These are phyloP conservation scores for Epichloe typhina DNA, from an alignment of 2,329 filamentous ascomycete genomes.

Conservation along the genomic window DNA sequence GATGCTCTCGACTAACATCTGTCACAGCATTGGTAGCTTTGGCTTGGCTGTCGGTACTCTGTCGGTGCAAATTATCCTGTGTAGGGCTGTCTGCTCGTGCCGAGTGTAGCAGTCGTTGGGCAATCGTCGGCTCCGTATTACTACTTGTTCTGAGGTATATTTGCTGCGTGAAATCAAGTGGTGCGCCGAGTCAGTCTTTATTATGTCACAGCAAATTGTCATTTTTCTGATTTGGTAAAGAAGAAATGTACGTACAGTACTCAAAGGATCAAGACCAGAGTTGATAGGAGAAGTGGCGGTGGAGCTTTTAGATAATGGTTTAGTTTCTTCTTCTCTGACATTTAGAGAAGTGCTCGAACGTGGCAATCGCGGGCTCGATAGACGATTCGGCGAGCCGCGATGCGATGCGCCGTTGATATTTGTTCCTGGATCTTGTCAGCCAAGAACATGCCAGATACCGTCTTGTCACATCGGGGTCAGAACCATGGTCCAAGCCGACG, in stretches of 20 bases:
- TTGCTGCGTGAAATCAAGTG: constrained; percentile 18
- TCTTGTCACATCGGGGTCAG: neutral
- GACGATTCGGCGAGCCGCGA: constrained; percentile 7
- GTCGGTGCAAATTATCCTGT: constrained; percentile 25
- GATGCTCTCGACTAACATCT: constrained; percentile 40
- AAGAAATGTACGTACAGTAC: constrained; percentile 18
- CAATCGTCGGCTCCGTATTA: constrained; percentile 31
- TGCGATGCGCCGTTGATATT: constrained; percentile 4
- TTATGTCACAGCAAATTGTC: neutral
- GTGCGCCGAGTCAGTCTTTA: neutral
- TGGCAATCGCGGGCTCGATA: constrained; percentile 15
- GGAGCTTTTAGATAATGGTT: constrained; percentile 14
- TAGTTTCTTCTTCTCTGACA: constrained; percentile 20
- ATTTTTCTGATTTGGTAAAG: neutral
- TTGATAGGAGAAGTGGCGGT: constrained; percentile 13
- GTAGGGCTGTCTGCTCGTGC: constrained; percentile 39
- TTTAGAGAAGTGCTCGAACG: constrained; percentile 50
- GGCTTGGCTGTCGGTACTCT: constrained; percentile 27
- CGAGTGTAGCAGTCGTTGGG: constrained; percentile 39
- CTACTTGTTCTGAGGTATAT: constrained; percentile 26
- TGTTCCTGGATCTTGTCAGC: constrained; percentile 4
- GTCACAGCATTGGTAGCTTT: constrained; percentile 25
- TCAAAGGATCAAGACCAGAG: constrained; percentile 24
- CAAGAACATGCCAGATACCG: neutral
- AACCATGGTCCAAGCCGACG: neutral